These are phyloP conservation scores for Leccinum barrowsii DNA, from an alignment of 768 basidiomycete genomes.

Conservation along the genomic window DNA sequence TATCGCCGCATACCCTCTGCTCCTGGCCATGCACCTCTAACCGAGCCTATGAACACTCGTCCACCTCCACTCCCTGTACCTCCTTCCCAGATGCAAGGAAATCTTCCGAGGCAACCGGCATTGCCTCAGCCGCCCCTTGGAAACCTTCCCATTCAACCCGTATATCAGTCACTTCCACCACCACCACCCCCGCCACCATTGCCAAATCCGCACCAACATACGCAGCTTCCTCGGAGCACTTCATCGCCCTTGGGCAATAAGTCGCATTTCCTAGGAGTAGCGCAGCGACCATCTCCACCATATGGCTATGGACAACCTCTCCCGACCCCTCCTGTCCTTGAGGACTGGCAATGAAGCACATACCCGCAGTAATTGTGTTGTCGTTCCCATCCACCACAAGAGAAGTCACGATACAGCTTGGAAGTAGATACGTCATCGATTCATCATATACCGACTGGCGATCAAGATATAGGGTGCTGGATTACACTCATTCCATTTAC, in stretches of 20 bases:
- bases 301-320: constrained; percentile 32
- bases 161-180: constrained; percentile 28
- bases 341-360: constrained; percentile 26
- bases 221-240: constrained; percentile 23
- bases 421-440: constrained; percentile 9
- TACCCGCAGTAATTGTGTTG: constrained; percentile 15
- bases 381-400: constrained; percentile 8
- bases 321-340: constrained; percentile 22
- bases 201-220: constrained; percentile 28
- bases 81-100: constrained; percentile 22
- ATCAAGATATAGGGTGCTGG: constrained; percentile 14
- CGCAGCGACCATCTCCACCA: constrained; percentile 38
- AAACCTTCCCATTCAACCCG: constrained; percentile 41
- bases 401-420: constrained; percentile 9
- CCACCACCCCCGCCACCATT: constrained; percentile 35
- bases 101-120: constrained; percentile 41
- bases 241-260: constrained; percentile 22
- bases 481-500: constrained; percentile 9
- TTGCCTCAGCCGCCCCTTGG: constrained; percentile 49
- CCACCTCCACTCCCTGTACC: constrained; percentile 28
- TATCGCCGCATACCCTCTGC: constrained; percentile 31
- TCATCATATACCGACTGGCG: neutral
- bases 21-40: constrained; percentile 23
- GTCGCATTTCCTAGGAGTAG: constrained; percentile 38
- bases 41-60: constrained; percentile 17